These are phyloP conservation scores for Inga leiocalycina DNA, from an alignment of 306 rosid species.

Conservation along the genomic window DNA sequence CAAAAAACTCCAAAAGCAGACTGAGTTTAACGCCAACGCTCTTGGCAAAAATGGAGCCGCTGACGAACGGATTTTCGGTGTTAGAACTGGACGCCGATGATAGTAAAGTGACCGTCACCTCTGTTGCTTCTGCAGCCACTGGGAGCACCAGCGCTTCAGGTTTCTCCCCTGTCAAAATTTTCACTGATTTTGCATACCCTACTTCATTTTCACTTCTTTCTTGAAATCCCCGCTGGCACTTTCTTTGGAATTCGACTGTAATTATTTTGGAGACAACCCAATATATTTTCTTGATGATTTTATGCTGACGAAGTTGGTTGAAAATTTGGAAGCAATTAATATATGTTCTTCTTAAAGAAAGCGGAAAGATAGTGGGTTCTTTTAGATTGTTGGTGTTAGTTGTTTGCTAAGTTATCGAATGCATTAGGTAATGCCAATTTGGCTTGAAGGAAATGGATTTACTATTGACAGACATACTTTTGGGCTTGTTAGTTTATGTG, in stretches of 20 bases:
- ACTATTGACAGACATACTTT: not conserved
- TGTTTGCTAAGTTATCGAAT: not conserved
- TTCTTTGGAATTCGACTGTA: constrained; percentile 27
- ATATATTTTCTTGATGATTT: constrained; percentile 17
- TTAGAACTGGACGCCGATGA: constrained; percentile 74
- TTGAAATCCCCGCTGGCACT: not conserved
- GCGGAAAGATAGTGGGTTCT: not conserved
- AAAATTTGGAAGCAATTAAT: not conserved
- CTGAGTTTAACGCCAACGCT: not conserved
- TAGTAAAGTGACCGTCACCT: constrained; percentile 21
- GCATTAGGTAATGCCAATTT: constrained; percentile 10
- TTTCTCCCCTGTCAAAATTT: not conserved
- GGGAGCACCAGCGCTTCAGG: constrained; percentile 9
- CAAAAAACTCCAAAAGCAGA: not conserved
- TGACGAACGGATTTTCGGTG: constrained; percentile 64
- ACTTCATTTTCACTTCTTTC: not conserved
- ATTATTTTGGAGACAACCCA: not conserved
- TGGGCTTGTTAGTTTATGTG: not conserved
- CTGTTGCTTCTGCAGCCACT: constrained; percentile 30
- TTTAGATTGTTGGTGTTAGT: constrained; percentile 1
- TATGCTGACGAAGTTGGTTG: constrained; percentile 7
- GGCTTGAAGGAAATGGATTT: not conserved
- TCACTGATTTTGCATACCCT: not conserved
- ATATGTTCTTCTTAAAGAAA: not conserved
- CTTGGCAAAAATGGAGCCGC: constrained; percentile 45